A percentile compares a stretch with the other conserved stretches of the same genome.
Evolutionary conservation across 306 rosid species (phyloP).

Genomic region (Glycine latifolia): DNA sequence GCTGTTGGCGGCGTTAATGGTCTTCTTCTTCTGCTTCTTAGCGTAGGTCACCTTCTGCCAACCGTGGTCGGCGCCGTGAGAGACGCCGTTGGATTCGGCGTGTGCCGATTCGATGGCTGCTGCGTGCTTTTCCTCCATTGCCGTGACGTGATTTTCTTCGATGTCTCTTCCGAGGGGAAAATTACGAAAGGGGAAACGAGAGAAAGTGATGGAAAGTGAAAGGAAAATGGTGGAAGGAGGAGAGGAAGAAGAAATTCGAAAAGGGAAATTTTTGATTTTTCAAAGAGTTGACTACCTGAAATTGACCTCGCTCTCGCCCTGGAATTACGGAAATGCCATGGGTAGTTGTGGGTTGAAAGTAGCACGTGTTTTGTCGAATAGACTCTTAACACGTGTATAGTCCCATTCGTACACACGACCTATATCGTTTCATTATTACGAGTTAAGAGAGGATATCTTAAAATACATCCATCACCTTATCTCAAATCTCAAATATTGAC

Average conservation of each 20-base stretch:
- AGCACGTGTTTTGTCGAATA: constrained; percentile 53
- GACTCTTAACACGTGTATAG: constrained; percentile 40
- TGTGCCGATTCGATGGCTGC: constrained; percentile 21
- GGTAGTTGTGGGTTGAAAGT: constrained; percentile 43
- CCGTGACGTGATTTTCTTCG: background rate
- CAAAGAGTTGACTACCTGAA: constrained; percentile 52
- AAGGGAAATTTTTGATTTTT: background rate
- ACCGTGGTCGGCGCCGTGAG: constrained; percentile 67
- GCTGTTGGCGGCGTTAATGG: constrained; percentile 38
- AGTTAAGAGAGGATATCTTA: too few species aligned
- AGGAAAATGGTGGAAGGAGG: constrained; percentile 15
- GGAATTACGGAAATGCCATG: constrained; percentile 53
- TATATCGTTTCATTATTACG: too few species aligned
- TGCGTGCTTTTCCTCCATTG: constrained; percentile 65
- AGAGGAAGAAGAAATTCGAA: constrained; percentile 6
- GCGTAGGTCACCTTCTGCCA: constrained; percentile 97
- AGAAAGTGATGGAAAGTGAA: constrained; percentile 16
- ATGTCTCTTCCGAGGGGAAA: constrained; percentile 21
- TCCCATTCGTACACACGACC: too few species aligned
- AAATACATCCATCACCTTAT: too few species aligned
- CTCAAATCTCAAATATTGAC: too few species aligned
- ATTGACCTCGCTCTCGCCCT: constrained; percentile 44
- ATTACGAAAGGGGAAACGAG: constrained; percentile 13
- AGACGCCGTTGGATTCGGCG: constrained; percentile 39
- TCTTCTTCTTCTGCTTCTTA: constrained; percentile 79